Conservation (phyloP, 345 rosid genomes). For the Leavenworthia alabamica region DNA sequence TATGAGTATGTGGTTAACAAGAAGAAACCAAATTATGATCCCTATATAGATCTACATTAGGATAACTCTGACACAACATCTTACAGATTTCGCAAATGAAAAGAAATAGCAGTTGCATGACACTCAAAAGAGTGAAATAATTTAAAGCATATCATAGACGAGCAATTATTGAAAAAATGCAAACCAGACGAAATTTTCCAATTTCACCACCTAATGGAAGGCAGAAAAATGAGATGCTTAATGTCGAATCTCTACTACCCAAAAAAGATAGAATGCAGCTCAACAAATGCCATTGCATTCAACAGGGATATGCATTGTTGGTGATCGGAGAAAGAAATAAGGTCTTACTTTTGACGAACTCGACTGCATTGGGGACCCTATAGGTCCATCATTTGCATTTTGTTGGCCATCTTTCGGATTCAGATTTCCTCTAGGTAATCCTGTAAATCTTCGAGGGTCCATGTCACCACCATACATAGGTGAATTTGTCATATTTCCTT, state of each 20-base stretch:
- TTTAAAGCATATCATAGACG: neutral
- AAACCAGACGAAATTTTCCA: constrained; percentile 4
- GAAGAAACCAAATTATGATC: constrained; percentile 7
- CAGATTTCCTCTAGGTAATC: constrained; percentile 64
- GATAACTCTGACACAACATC: constrained; percentile 7
- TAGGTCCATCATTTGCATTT: constrained; percentile 64
- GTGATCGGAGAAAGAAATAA: constrained; percentile 5
- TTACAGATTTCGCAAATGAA: neutral
- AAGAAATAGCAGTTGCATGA: neutral
- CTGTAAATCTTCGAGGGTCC: constrained; percentile 74
- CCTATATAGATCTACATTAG: constrained; percentile 2
- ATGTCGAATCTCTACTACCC: neutral
- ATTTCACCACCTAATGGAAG: neutral
- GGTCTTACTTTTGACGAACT: constrained; percentile 72
- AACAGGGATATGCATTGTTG: constrained; percentile 9
- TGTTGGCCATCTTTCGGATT: constrained; percentile 84
- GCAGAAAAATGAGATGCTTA: constrained; percentile 13
- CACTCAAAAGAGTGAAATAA: neutral
- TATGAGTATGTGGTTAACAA: constrained; percentile 1
- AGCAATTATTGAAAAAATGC: constrained; percentile 3
- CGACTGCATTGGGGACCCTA: constrained; percentile 96
- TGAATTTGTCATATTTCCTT: constrained; percentile 63
- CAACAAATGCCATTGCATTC: constrained; percentile 8
- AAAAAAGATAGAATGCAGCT: constrained; percentile 3
- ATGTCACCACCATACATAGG: constrained; percentile 67